These are phyloP conservation scores for Eimeria mitis DNA, from an alignment of 169 alveolate genomes.

Conservation along the genomic window DNA sequence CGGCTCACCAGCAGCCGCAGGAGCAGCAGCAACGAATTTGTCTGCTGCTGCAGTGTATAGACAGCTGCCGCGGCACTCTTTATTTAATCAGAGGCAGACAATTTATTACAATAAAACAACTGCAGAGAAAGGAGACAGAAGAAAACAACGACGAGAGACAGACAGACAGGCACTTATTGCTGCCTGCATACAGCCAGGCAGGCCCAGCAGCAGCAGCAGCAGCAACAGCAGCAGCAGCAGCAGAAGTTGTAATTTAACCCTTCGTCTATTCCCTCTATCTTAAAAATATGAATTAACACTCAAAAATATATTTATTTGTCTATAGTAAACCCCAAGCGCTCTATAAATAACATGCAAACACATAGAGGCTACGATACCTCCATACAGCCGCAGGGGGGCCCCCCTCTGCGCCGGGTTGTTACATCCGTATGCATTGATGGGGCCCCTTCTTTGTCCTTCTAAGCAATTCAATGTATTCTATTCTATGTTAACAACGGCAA, in stretches of 20 bases:
- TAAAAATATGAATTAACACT: not conserved
- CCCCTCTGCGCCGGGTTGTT: not conserved
- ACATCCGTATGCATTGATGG: not conserved
- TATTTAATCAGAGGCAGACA: not conserved
- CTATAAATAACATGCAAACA: not conserved
- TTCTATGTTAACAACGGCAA: not conserved
- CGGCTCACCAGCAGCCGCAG: not conserved
- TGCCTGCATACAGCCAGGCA: not conserved
- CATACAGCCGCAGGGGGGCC: not conserved
- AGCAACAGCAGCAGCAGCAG: not conserved
- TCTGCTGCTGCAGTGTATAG: not conserved
- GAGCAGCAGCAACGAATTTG: not conserved
- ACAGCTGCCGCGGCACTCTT: not conserved
- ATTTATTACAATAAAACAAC: not conserved
- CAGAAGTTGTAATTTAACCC: not conserved
- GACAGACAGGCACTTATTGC: conserved; percentile 2
- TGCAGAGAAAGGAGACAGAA: not conserved
- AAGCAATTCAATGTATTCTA: not conserved
- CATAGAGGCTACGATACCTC: not conserved
- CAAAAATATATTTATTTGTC: not conserved
- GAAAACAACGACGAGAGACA: not conserved
- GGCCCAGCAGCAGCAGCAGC: not conserved
- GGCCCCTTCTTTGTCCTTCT: not conserved
- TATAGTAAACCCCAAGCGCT: no score
- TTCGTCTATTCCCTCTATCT: not conserved